Evolutionary conservation across 2,329 filamentous ascomycete genomes (phyloP).

Genomic region (Sporothrix luriei): DNA sequence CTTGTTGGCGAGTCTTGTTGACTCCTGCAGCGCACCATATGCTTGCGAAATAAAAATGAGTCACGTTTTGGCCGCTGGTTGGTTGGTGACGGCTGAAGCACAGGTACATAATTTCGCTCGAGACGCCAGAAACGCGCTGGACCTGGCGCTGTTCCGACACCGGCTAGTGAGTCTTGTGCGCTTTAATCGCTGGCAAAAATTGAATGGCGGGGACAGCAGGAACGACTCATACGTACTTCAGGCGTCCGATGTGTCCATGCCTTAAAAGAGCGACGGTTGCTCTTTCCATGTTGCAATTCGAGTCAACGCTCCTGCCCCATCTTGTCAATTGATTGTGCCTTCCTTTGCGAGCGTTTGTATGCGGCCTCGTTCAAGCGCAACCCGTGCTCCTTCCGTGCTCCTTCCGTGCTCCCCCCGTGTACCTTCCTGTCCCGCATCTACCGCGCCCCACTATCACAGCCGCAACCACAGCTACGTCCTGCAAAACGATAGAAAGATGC

Average conservation of each 20-base stretch:
- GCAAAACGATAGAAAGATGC: no score
- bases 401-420: no score
- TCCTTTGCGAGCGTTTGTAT: not conserved
- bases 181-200: constrained; percentile 24
- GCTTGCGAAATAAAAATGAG: constrained; percentile 10
- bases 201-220: constrained; percentile 21
- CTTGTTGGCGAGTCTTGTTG: not conserved
- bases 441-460: not conserved
- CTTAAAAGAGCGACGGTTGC: constrained; percentile 1
- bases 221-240: constrained; percentile 6
- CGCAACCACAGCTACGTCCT: not conserved
- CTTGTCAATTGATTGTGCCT: constrained; percentile 19
- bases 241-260: constrained; percentile 12
- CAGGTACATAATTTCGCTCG: no score
- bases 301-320: not conserved
- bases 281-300: not conserved
- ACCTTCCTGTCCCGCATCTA: not conserved
- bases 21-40: not conserved
- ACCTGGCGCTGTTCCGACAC: constrained; percentile 25
- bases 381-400: not conserved
- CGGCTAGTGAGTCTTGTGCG: constrained; percentile 22
- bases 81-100: not conserved
- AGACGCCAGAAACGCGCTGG: constrained; percentile 20
- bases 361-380: not conserved
- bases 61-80: constrained; percentile 22